These are phyloP conservation scores for Exophiala spinifera DNA, from an alignment of 2,329 filamentous ascomycete species.

Conservation along the genomic window DNA sequence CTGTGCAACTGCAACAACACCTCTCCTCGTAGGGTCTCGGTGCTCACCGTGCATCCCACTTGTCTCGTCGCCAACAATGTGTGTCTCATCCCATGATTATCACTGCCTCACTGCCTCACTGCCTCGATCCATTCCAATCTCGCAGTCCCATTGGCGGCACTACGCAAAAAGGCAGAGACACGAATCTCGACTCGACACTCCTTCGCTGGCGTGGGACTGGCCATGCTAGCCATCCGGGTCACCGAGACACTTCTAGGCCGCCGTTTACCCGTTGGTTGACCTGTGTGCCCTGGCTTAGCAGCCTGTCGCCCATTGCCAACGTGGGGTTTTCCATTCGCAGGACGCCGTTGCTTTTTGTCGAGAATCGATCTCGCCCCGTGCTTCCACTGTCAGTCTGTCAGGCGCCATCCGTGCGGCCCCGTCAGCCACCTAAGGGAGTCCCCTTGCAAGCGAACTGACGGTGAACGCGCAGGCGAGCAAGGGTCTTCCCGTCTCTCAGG, in stretches of 20 bases:
- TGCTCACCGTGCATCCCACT: neutral
- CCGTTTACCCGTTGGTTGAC: neutral
- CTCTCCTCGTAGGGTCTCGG: no score
- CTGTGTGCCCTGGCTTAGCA: no score
- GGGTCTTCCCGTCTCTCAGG: conserved; percentile 3
- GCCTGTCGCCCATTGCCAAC: neutral
- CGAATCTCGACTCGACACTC: neutral
- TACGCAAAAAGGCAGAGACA: neutral
- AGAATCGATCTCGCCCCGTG: neutral
- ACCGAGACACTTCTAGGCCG: neutral
- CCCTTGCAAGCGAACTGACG: neutral
- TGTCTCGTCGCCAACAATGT: neutral
- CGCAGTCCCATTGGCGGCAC: no score
- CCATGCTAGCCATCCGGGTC: neutral
- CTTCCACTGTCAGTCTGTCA: neutral
- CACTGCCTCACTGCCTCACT: neutral
- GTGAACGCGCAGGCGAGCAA: neutral
- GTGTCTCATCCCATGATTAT: neutral
- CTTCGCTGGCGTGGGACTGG: neutral
- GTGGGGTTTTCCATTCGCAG: neutral
- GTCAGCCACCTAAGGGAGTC: neutral
- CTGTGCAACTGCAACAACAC: no score
- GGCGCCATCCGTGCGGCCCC: conserved; percentile 3
- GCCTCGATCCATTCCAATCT: no score
- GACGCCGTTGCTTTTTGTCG: neutral